phyloP scores from a whole-genome alignment of 2,329 filamentous ascomycete genomes.

The Furcasterigmium sp. region DNA sequence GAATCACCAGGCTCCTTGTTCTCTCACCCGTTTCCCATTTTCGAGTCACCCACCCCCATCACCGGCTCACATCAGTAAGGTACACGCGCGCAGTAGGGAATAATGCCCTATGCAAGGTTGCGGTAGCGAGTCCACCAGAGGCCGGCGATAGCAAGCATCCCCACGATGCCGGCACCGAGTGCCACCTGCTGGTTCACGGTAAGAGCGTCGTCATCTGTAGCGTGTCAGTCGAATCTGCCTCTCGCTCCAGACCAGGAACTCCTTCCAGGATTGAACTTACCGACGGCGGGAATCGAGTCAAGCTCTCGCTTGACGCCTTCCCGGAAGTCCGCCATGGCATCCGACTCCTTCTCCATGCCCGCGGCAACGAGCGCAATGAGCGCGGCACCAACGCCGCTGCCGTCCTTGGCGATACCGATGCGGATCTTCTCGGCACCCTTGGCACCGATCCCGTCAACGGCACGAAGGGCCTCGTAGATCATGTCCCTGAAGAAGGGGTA shows the following conservation, averaged over 20 bases:
- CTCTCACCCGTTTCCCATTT: too few relatives aligned
- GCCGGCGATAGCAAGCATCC: constrained; percentile 24
- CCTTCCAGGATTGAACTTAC: too few relatives aligned
- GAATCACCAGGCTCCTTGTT: too few relatives aligned
- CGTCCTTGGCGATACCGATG: constrained; percentile 96
- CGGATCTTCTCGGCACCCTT: constrained; percentile 79
- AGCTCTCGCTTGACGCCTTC: constrained; percentile 30
- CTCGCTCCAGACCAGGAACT: too few relatives aligned
- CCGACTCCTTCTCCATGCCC: constrained; percentile 49
- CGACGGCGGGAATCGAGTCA: constrained; percentile 21
- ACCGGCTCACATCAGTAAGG: too few relatives aligned
- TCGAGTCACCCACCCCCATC: too few relatives aligned
- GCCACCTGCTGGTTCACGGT: constrained; percentile 1
- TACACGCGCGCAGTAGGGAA: too few relatives aligned
- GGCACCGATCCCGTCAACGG: constrained; percentile 71
- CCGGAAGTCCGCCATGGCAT: constrained; percentile 36
- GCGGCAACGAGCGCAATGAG: constrained; percentile 89
- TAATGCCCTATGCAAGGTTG: not conserved
- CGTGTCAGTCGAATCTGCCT: not conserved
- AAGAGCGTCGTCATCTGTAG: not conserved
- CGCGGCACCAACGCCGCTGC: constrained; percentile 83
- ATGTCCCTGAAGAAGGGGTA: constrained; percentile 90
- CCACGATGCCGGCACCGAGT: constrained; percentile 21
- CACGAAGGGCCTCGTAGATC: constrained; percentile 75
- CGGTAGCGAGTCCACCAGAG: constrained; percentile 11